Base-by-base conservation (phyloP, 495 filamentous ascomycete genomes). In the Aspergillus carlsbadensis region DNA sequence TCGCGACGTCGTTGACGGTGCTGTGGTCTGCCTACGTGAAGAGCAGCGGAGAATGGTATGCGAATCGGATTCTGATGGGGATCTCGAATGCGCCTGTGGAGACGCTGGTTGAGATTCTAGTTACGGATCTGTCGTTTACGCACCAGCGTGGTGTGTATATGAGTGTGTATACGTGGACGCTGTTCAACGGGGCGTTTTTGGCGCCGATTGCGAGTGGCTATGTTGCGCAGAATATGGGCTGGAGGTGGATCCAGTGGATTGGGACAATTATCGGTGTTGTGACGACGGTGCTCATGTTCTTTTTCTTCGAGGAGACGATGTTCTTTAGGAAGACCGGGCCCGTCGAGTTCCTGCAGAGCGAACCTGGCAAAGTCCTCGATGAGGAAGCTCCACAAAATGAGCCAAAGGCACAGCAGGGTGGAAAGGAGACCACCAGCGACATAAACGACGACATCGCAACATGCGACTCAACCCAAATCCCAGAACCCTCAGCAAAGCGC, bases 71-170 rank as follows among this genome's bases (percentile, higher is more conserved):
- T 18, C n/a, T 41, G 13, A 11, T 17, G n/a, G 10, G 39, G 2
- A 17, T 41, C 3, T 41, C n/a, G 2, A 18, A 18, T 11, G 39
- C 10, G 3, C 39, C n/a, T 13, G n/a, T 41, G 1, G 39, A 41
- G 39, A 17, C 39, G 3, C 6, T 41, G 11, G 39, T 18, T 33
- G 80, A 81, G 66, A 77, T 78, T 14, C 72, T 56, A 31, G 72
- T 81, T 48, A 70, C 75, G 0, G 80, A 82, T 57, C 62, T 80
- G 18, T 79, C 71, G 54, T 84, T 83, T 57, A 70, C 77, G 4
- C 81, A 83, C 54, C 74, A 83, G 51, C 64, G 81, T 20, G 80
- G 78, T 1, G 67, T 69, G 17, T 79, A 79, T 56, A 77, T 83
- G 66, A 76, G 74, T 6, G 59, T 78, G 45, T 84, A 84, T 57